Conservation (phyloP, 306 rosid species). For the Rubus parviflorus region DNA sequence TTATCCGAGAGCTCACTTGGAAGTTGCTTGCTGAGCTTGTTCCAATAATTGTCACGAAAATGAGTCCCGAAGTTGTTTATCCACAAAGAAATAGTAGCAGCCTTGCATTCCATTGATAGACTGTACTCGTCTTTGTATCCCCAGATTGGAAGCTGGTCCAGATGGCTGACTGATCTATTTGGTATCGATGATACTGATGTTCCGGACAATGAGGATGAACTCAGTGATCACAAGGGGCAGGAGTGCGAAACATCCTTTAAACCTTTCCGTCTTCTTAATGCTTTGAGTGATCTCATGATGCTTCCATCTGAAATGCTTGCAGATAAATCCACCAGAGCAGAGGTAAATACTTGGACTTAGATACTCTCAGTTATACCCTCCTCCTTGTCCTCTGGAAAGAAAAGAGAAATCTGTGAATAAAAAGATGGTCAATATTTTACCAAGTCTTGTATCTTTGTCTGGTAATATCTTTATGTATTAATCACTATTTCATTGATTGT, state of each 20-base stretch:
- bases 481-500: background rate
- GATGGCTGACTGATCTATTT: constrained; percentile 81
- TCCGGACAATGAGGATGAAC: constrained; percentile 42
- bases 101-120: constrained; percentile 20
- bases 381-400: background rate
- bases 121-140: constrained; percentile 14
- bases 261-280: constrained; percentile 70
- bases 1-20: background rate
- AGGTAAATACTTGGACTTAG: constrained; percentile 45
- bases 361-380: background rate
- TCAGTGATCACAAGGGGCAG: constrained; percentile 29
- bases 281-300: constrained; percentile 91
- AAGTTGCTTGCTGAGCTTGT: background rate
- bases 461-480: constrained; percentile 4
- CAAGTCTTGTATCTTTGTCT: background rate
- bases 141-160: constrained; percentile 92
- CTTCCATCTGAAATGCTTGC: constrained; percentile 80
- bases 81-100: constrained; percentile 13
- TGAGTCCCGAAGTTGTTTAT: background rate
- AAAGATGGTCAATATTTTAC: background rate
- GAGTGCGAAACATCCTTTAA: constrained; percentile 56
- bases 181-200: constrained; percentile 69
- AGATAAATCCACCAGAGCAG: constrained; percentile 58
- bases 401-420: background rate
- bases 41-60: background rate